Evolutionary conservation across 176 grass and related monocot genomes (phyloP).

Genomic region (Alopecurus myosuroides): DNA sequence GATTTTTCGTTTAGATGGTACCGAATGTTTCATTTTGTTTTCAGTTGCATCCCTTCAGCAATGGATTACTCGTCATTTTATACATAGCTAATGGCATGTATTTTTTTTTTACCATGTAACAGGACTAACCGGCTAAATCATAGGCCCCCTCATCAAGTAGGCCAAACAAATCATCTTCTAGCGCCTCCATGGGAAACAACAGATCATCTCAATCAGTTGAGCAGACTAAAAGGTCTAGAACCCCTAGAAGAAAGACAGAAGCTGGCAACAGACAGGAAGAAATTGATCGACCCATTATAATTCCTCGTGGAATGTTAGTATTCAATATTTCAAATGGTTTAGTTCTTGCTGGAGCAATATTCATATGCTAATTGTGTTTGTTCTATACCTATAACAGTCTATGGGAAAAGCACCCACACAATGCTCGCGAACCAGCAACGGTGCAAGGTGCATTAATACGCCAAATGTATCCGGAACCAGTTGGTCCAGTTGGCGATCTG

Average conservation of each 20-base stretch:
- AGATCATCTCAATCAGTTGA: too few species aligned
- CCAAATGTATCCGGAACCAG: not conserved
- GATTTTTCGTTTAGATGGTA: too few species aligned
- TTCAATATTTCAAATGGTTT: not conserved
- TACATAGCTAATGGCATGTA: too few species aligned
- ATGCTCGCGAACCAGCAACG: too few species aligned
- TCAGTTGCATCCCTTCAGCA: not conserved
- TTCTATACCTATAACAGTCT: too few species aligned
- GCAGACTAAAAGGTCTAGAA: not conserved
- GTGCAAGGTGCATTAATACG: too few species aligned
- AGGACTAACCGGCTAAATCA: too few species aligned
- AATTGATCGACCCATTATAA: not conserved
- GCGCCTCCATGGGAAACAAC: not conserved
- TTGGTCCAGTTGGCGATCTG: not conserved
- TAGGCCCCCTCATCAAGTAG: too few species aligned
- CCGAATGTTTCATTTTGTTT: too few species aligned
- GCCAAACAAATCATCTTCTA: not conserved
- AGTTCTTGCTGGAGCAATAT: not conserved
- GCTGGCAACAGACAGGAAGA: not conserved
- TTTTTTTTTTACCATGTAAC: too few species aligned
- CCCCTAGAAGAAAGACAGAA: not conserved
- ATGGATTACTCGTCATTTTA: too few species aligned
- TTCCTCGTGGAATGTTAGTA: not conserved
- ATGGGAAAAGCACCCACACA: too few species aligned
- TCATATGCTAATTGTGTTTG: not conserved